Evolutionary conservation across 83 land plant species (phyloP).

Genomic region (Thuja plicata): DNA sequence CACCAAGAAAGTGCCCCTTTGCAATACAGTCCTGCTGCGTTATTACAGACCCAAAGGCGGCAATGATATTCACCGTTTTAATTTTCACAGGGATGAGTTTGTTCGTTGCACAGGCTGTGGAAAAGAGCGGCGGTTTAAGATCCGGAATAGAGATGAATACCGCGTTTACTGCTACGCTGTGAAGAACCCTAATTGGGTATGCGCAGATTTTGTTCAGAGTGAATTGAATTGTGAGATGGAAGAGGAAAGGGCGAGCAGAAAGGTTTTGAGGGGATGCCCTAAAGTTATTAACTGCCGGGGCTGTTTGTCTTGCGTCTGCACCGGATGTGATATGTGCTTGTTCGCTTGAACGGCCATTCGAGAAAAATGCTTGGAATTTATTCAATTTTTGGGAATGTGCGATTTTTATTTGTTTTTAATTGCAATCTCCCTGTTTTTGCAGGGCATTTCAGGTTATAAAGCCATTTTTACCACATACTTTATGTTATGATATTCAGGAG

Average conservation of each 20-base stretch:
- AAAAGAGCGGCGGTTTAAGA: not conserved
- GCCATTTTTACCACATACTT: too few relatives aligned
- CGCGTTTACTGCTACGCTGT: not conserved
- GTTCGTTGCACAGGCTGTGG: not conserved
- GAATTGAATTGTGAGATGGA: constrained; percentile 55
- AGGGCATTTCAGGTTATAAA: too few relatives aligned
- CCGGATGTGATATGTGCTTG: constrained; percentile 64
- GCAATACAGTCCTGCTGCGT: not conserved
- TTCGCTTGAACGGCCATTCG: constrained; percentile 22
- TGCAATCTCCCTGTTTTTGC: too few relatives aligned
- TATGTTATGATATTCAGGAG: too few relatives aligned
- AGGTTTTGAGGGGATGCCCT: constrained; percentile 52
- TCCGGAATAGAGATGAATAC: not conserved
- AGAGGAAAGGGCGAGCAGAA: constrained; percentile 66
- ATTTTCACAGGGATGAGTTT: not conserved
- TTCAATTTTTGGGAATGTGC: too few relatives aligned
- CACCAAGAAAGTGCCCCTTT: not conserved
- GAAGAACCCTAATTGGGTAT: not conserved
- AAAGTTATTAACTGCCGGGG: constrained; percentile 56
- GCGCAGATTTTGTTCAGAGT: not conserved
- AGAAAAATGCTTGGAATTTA: not conserved
- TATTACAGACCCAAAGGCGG: not conserved
- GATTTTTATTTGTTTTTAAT: too few relatives aligned
- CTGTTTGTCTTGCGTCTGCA: constrained; percentile 71
- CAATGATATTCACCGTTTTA: not conserved